Conservation (phyloP, 495 filamentous ascomycete genomes). For the Penicillium dipodomyicola region DNA sequence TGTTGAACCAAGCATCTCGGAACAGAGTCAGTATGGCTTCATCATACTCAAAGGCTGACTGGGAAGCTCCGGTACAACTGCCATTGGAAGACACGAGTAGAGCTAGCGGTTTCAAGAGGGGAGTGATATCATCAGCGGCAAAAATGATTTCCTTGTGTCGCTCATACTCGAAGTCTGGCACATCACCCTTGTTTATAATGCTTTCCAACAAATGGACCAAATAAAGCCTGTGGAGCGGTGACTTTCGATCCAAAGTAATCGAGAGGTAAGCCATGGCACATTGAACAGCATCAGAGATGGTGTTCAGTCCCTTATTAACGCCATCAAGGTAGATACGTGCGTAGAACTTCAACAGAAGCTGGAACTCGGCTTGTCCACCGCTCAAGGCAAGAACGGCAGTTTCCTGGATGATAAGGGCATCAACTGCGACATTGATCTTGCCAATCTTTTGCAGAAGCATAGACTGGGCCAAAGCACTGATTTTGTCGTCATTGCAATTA, state of each 20-base stretch:
- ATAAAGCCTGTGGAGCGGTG: constrained; percentile 73
- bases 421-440: constrained; percentile 71
- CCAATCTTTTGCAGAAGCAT: constrained; percentile 93
- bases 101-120: constrained; percentile 79
- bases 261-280: constrained; percentile 79
- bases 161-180: constrained; percentile 53
- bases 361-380: constrained; percentile 74
- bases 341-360: constrained; percentile 79
- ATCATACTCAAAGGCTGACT: constrained; percentile 47
- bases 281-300: constrained; percentile 31
- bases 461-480: constrained; percentile 89
- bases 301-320: constrained; percentile 59
- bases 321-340: constrained; percentile 68
- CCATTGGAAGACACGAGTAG: constrained; percentile 63
- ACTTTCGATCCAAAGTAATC: constrained; percentile 59
- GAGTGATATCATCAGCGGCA: constrained; percentile 77
- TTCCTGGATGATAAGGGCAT: constrained; percentile 79
- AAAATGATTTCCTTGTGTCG: constrained; percentile 72
- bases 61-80: constrained; percentile 31
- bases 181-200: constrained; percentile 87
- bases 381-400: constrained; percentile 72
- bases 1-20: constrained; percentile 96
- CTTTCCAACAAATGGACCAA: constrained; percentile 78
- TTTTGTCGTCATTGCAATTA: constrained; percentile 80
- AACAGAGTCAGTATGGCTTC: constrained; percentile 65